Base-by-base conservation (phyloP, 805 yeast genomes). In the Sugiyamaella smithiae region DNA sequence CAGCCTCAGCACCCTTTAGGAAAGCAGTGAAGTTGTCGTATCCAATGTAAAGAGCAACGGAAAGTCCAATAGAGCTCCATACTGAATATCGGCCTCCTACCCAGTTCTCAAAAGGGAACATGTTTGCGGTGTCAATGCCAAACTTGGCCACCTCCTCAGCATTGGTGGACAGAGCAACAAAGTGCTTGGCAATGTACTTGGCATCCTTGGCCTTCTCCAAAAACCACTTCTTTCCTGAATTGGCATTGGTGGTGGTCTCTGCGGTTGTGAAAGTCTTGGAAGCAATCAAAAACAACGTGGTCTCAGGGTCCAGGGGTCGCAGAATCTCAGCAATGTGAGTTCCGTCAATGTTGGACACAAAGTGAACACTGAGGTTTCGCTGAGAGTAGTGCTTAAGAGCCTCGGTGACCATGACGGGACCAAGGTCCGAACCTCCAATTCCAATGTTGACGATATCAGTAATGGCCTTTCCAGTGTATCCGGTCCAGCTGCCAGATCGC, bases 81-180 rank as follows among this genome's bases (percentile, higher is more conserved):
- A 93, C 99, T n/a, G 99, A 93, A 83, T 93, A 93, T 73, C 99
- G 85, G 67, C 99, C 99, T 66, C 99, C 99, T 57, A 93, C 99
- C 99, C 99, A 93, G 74, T 75, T 84, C 70, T 90, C 97, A 65
- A 93, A 93, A 56, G 95, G 98, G 72, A 93, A 93, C 99, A 93
- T 93, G 78, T 93, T 93, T 69, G 82, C 85, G 67, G 97, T 82
- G 75, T 93, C 98, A 60, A 93, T 93, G 66, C 99, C 99, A 64
- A 93, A 93, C 74, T 88, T 86, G 63, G 84, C 77, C 56, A 93
- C 99, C 71, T 86, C 97, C 45, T 71, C 72, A 53, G 88, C 95
- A 70, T 93, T 93, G 56, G 99, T 93, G 54, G 96, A 88, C 59
- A 93, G 77, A 50, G 99, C 99, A 62, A 84, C 99, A 67, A 93